Conservation (phyloP, 306 rosid genomes). For the Quercus variabilis region DNA sequence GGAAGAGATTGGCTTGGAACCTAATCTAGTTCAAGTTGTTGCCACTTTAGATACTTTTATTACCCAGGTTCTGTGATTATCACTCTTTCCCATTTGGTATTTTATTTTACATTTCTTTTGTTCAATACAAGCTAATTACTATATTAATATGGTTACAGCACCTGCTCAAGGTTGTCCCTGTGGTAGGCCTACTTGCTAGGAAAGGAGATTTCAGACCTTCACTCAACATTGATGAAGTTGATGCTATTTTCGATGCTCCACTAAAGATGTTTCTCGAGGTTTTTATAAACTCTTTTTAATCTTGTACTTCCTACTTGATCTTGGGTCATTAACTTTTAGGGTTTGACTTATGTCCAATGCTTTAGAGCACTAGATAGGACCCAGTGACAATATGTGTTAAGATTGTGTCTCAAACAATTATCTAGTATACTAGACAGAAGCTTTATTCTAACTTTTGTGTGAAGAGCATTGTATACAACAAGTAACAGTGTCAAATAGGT, state of each 20-base stretch:
- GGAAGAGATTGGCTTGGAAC: conserved; percentile 38
- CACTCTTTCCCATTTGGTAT: neutral
- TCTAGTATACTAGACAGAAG: too few species aligned
- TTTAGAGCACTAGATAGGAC: too few species aligned
- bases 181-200: conserved; percentile 22
- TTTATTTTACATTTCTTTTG: neutral
- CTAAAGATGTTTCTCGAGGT: conserved; percentile 40
- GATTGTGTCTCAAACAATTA: too few species aligned
- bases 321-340: neutral
- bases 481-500: too few species aligned
- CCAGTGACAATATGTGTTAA: too few species aligned
- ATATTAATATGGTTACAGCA: conserved; percentile 7
- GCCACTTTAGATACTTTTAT: conserved; percentile 26
- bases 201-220: conserved; percentile 27
- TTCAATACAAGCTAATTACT: neutral
- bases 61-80: conserved; percentile 9
- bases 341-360: too few species aligned
- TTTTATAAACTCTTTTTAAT: neutral
- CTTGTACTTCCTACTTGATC: neutral
- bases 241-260: conserved; percentile 32
- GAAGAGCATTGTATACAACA: too few species aligned
- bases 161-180: conserved; percentile 25
- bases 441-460: too few species aligned
- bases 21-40: conserved; percentile 27
- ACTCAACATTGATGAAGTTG: conserved; percentile 32